Conservation (phyloP, 2,329 filamentous ascomycete genomes). For the Cercospora zeina region DNA sequence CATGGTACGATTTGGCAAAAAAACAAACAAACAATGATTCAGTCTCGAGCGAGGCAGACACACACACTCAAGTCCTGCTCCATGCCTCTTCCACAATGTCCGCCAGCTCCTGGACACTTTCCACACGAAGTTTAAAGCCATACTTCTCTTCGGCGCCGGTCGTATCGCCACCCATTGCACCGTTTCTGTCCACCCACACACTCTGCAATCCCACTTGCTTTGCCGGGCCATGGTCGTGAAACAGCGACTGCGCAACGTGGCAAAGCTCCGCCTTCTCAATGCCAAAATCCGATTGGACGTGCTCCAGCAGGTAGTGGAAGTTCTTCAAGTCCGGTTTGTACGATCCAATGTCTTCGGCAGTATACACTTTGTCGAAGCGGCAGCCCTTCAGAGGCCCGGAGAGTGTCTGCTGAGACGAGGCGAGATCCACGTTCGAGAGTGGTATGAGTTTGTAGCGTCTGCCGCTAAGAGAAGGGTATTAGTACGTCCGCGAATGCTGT, state of each 20-base stretch:
- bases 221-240: conserved; percentile 67
- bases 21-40: neutral
- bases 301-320: conserved; percentile 64
- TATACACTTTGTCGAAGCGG: conserved; percentile 65
- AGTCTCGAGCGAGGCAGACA: neutral
- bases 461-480: conserved; percentile 19
- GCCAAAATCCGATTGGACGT: conserved; percentile 57
- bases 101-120: conserved; percentile 61
- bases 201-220: conserved; percentile 60
- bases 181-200: conserved; percentile 64
- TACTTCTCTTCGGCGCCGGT: conserved; percentile 44
- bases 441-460: conserved; percentile 60
- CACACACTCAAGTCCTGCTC: conserved; percentile 15
- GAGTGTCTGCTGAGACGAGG: conserved; percentile 53
- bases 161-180: conserved; percentile 49
- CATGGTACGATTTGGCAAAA: neutral
- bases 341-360: conserved; percentile 67
- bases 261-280: conserved; percentile 60
- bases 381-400: conserved; percentile 54
- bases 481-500: neutral
- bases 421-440: conserved; percentile 61
- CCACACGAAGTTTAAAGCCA: conserved; percentile 62
- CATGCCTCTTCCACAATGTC: conserved; percentile 53
- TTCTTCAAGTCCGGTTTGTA: conserved; percentile 69
- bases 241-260: conserved; percentile 68